Evolutionary conservation across 2,329 filamentous ascomycete genomes (phyloP).

Genomic region (Aaosphaeria pasadenensis): DNA sequence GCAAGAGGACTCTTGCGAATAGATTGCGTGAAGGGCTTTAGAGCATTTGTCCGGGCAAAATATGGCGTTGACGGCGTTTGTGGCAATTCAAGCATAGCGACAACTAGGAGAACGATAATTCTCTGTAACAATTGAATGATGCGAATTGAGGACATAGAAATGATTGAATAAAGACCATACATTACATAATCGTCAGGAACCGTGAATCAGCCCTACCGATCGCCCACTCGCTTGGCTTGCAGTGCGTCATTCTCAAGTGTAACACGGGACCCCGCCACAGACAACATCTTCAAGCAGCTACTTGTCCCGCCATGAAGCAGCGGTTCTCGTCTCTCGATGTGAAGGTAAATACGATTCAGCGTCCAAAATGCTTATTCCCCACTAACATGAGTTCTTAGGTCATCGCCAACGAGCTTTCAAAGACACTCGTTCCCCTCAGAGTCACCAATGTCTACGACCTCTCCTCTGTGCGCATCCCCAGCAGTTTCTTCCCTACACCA

Average conservation of each 20-base stretch:
- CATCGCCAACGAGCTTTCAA: constrained; percentile 88
- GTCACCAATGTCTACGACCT: constrained; percentile 95
- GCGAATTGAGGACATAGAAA: neutral
- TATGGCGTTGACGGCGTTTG: constrained; percentile 7
- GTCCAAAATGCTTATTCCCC: neutral
- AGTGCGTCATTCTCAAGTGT: no score
- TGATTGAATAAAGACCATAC: no score
- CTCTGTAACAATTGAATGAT: neutral
- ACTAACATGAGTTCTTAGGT: constrained; percentile 54
- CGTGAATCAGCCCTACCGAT: no score
- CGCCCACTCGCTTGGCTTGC: no score
- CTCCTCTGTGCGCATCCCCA: constrained; percentile 58
- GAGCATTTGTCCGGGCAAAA: constrained; percentile 12
- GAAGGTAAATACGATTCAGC: constrained; percentile 48
- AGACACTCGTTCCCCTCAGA: constrained; percentile 71
- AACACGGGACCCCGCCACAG: neutral
- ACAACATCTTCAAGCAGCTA: neutral
- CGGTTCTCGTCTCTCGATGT: constrained; percentile 77
- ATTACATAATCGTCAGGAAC: no score
- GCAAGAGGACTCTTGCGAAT: constrained; percentile 86
- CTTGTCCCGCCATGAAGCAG: constrained; percentile 62
- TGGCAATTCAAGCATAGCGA: neutral
- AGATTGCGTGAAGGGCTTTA: constrained; percentile 74
- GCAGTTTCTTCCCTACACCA: no score
- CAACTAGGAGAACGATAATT: neutral